Evolutionary conservation across 2,329 filamentous ascomycete species (phyloP).

Genomic region (Neofusicoccum sp.): DNA sequence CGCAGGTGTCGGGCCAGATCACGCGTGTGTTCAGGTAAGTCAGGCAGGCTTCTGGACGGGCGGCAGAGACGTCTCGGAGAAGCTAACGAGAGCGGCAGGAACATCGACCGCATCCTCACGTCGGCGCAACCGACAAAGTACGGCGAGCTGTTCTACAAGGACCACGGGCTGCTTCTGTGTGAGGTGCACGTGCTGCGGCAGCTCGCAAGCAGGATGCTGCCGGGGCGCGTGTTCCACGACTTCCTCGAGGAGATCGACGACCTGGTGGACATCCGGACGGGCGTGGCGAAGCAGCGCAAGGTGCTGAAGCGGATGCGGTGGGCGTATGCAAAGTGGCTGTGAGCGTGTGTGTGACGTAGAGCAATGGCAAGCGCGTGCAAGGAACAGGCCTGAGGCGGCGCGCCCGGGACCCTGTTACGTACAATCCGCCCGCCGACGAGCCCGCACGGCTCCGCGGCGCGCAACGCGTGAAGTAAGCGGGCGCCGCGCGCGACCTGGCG

Average conservation of each 20-base stretch:
- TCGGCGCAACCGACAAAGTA: slow-evolving; percentile 63
- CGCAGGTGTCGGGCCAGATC: slow-evolving; percentile 57
- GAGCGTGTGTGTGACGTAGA: background rate
- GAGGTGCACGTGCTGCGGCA: slow-evolving; percentile 83
- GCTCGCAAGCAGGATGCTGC: slow-evolving; percentile 68
- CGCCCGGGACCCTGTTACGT: slow-evolving; percentile 3
- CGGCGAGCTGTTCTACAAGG: slow-evolving; percentile 83
- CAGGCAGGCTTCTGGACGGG: background rate
- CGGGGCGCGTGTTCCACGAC: slow-evolving; percentile 74
- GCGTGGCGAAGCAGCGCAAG: slow-evolving; percentile 74
- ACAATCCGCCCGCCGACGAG: background rate
- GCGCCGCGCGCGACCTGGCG: background rate
- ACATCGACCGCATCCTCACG: slow-evolving; percentile 72
- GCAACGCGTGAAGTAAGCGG: background rate
- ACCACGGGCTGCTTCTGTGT: slow-evolving; percentile 86
- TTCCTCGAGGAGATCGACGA: slow-evolving; percentile 89
- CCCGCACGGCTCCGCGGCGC: background rate
- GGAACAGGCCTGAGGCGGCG: slow-evolving; percentile 7
- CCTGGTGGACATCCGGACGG: slow-evolving; percentile 76
- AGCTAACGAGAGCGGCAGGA: slow-evolving; percentile 46
- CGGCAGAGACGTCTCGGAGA: background rate
- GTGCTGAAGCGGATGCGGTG: slow-evolving; percentile 84
- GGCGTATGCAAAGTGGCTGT: slow-evolving; percentile 79
- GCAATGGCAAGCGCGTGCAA: background rate
- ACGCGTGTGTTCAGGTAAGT: slow-evolving; percentile 26